These are phyloP conservation scores for Taphrina communis DNA, from an alignment of 1,139 yeast genomes.

Conservation along the genomic window DNA sequence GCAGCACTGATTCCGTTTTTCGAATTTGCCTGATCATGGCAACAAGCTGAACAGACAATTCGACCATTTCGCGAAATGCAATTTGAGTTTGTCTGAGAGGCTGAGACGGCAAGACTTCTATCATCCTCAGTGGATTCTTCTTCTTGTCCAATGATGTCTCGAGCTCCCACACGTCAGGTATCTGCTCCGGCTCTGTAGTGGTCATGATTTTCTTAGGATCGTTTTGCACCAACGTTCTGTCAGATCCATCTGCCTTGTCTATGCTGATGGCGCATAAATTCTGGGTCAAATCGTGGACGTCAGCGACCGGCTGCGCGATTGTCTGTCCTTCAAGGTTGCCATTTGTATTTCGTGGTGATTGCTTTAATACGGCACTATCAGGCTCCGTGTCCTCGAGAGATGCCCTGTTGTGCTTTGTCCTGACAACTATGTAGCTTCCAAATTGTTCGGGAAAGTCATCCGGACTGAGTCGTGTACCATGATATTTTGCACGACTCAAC, in stretches of 20 bases:
- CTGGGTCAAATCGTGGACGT: too few relatives aligned
- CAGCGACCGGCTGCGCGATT: too few relatives aligned
- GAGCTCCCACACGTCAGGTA: not conserved
- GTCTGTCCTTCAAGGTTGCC: too few relatives aligned
- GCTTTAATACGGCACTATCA: too few relatives aligned
- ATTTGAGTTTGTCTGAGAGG: constrained; percentile 12
- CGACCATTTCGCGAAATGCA: not conserved
- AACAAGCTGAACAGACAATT: not conserved
- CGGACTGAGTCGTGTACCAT: constrained; percentile 7
- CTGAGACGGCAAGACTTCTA: constrained; percentile 15
- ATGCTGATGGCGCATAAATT: too few relatives aligned
- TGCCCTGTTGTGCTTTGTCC: too few relatives aligned
- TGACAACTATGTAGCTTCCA: not conserved
- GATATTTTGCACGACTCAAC: constrained; percentile 14
- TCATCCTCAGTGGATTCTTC: constrained; percentile 12
- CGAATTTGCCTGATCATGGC: not conserved
- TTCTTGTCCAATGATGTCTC: constrained; percentile 2
- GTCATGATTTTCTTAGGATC: not conserved
- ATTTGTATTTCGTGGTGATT: too few relatives aligned
- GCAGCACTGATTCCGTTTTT: not conserved
- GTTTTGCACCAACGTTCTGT: too few relatives aligned
- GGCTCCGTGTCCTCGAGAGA: too few relatives aligned
- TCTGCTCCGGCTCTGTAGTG: not conserved
- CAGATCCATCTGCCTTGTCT: too few relatives aligned
- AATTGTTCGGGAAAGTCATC: constrained; percentile 3